These are phyloP conservation scores for Fusarium circinatum DNA, from an alignment of 2,329 filamentous ascomycete genomes.

Conservation along the genomic window DNA sequence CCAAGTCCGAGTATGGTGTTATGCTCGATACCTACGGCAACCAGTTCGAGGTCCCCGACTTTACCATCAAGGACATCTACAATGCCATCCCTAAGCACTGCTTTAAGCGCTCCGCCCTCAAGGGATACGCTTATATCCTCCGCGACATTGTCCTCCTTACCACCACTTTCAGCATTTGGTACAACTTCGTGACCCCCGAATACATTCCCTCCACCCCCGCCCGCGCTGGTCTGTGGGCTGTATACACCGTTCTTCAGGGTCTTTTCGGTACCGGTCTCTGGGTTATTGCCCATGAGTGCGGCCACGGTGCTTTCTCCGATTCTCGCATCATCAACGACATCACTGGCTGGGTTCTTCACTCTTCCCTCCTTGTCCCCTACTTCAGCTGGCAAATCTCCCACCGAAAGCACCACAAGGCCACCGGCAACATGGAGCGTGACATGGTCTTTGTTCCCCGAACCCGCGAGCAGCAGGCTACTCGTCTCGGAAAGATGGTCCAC, in stretches of 20 bases:
- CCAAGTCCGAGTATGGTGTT: constrained; percentile 62
- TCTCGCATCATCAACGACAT: constrained; percentile 91
- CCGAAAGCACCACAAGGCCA: constrained; percentile 99
- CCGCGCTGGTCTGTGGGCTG: constrained; percentile 71
- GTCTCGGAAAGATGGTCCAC: constrained; percentile 78
- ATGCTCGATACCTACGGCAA: constrained; percentile 95
- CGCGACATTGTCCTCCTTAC: constrained; percentile 80
- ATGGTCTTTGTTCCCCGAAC: constrained; percentile 99
- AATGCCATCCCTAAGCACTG: constrained; percentile 98
- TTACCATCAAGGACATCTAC: constrained; percentile 96
- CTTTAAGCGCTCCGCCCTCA: constrained; percentile 84
- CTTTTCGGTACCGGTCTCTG: constrained; percentile 93
- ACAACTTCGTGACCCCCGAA: constrained; percentile 90
- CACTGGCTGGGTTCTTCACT: constrained; percentile 92
- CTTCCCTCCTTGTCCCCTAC: constrained; percentile 89
- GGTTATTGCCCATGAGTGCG: constrained; percentile 98
- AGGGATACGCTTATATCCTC: constrained; percentile 83
- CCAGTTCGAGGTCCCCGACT: constrained; percentile 91
- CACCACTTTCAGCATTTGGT: constrained; percentile 84
- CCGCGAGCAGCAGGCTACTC: constrained; percentile 80
- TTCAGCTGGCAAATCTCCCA: constrained; percentile 99
- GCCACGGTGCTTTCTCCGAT: constrained; percentile 95
- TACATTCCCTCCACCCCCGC: constrained; percentile 75
- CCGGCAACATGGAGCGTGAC: constrained; percentile 94
- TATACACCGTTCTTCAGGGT: constrained; percentile 85